Percentiles rank a stretch among this genome's conserved stretches.
These are phyloP conservation scores for Venturia oleaginea DNA, from an alignment of 2,329 filamentous ascomycete genomes.

Conservation along the genomic window DNA sequence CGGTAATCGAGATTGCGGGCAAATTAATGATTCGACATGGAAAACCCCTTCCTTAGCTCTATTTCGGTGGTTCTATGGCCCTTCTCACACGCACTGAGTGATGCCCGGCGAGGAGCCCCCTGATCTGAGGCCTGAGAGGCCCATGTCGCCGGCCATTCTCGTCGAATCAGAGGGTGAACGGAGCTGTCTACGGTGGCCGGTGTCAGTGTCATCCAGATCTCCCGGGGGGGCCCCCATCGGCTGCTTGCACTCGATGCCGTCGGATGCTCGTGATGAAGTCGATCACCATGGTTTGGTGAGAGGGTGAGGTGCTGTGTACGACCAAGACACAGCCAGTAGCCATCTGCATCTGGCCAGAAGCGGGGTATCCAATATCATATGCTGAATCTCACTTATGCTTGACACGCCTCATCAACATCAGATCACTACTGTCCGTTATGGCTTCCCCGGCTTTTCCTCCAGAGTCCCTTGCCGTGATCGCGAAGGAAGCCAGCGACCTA, in stretches of 20 bases:
- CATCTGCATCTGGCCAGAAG: neutral
- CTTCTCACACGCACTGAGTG: neutral
- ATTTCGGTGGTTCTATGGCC: neutral
- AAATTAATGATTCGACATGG: slow-evolving; percentile 1
- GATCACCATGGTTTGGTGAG: neutral
- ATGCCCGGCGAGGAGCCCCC: neutral
- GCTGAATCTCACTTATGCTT: neutral
- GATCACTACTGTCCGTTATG: slow-evolving; percentile 4
- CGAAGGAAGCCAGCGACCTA: slow-evolving; percentile 42
- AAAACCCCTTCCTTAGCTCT: neutral
- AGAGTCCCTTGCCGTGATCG: slow-evolving; percentile 32
- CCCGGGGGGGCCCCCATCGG: neutral
- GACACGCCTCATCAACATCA: neutral
- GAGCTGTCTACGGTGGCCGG: neutral
- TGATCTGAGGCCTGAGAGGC: neutral
- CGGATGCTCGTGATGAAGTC: neutral
- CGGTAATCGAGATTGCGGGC: neutral
- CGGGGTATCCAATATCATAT: neutral
- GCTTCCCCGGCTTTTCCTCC: slow-evolving; percentile 30
- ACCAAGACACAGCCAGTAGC: no score
- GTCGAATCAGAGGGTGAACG: neutral
- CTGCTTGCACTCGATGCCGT: neutral
- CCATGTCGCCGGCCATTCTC: neutral
- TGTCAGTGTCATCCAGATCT: neutral
- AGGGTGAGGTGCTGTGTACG: neutral